These are phyloP conservation scores for Plectranthus barbatus DNA, from an alignment of 257 asterid genomes.

Conservation along the genomic window DNA sequence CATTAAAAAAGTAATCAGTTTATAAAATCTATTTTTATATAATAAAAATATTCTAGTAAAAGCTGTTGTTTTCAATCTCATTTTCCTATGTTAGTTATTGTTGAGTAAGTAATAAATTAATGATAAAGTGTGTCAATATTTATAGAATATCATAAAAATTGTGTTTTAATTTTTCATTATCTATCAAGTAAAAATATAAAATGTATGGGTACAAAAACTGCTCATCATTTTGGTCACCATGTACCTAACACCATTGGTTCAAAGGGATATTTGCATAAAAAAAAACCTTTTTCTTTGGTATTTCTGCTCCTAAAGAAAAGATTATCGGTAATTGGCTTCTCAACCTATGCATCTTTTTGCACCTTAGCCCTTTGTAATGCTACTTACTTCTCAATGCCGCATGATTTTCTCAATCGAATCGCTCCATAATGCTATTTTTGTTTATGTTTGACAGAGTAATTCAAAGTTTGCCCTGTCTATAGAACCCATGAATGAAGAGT, in stretches of 20 bases:
- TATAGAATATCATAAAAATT: too few relatives aligned
- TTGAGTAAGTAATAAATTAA: neutral
- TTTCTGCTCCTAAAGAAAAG: too few relatives aligned
- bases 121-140: neutral
- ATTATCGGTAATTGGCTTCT: too few relatives aligned
- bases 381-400: neutral
- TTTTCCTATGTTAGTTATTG: neutral
- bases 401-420: constrained; percentile 11
- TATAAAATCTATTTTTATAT: too few relatives aligned
- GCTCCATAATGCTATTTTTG: neutral
- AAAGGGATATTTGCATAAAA: too few relatives aligned
- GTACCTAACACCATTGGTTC: too few relatives aligned
- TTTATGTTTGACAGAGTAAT: constrained; percentile 57
- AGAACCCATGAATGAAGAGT: constrained; percentile 69
- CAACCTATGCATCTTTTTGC: neutral
- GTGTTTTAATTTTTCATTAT: too few relatives aligned
- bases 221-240: neutral
- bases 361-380: neutral
- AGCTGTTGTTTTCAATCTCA: neutral
- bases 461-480: constrained; percentile 86
- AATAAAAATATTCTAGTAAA: too few relatives aligned
- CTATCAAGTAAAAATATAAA: too few relatives aligned
- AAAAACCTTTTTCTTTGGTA: too few relatives aligned
- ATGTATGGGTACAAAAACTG: neutral
- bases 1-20: too few relatives aligned